phyloP scores from a whole-genome alignment of 352 stramenopile species.

The Albugo candida region DNA sequence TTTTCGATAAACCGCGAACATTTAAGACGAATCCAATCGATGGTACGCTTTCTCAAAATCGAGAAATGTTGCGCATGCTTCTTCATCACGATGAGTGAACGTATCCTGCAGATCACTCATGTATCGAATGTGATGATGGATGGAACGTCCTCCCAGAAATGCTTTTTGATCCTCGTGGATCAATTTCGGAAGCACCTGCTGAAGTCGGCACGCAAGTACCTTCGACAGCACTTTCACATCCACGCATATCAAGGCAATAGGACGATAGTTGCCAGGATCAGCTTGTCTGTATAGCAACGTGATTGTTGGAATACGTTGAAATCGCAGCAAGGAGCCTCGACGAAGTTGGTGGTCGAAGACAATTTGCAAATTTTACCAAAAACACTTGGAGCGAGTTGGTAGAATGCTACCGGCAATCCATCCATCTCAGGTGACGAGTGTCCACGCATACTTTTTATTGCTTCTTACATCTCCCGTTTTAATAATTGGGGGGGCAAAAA shows the following conservation, averaged over 20 bases:
- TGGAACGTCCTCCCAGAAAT: neutral
- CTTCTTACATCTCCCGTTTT: neutral
- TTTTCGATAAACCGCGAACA: constrained; percentile 4
- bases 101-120: constrained; percentile 9
- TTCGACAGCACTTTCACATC: constrained; percentile 10
- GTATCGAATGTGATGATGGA: constrained; percentile 9
- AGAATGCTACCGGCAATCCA: constrained; percentile 11
- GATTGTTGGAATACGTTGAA: constrained; percentile 7
- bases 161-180: constrained; percentile 8
- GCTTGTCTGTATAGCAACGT: constrained; percentile 9
- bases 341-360: constrained; percentile 9
- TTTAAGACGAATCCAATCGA: constrained; percentile 8
- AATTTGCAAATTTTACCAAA: constrained; percentile 9
- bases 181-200: neutral
- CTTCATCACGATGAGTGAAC: neutral
- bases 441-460: neutral
- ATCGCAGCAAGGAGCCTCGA: constrained; percentile 6
- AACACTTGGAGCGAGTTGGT: constrained; percentile 8
- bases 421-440: neutral
- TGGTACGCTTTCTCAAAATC: neutral
- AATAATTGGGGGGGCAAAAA: neutral
- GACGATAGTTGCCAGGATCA: neutral
- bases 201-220: constrained; percentile 2
- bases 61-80: neutral
- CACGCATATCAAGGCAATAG: constrained; percentile 8